These are phyloP conservation scores for Paracorniculantispora psalliotae DNA, from an alignment of 2,329 filamentous ascomycete species.

Conservation along the genomic window DNA sequence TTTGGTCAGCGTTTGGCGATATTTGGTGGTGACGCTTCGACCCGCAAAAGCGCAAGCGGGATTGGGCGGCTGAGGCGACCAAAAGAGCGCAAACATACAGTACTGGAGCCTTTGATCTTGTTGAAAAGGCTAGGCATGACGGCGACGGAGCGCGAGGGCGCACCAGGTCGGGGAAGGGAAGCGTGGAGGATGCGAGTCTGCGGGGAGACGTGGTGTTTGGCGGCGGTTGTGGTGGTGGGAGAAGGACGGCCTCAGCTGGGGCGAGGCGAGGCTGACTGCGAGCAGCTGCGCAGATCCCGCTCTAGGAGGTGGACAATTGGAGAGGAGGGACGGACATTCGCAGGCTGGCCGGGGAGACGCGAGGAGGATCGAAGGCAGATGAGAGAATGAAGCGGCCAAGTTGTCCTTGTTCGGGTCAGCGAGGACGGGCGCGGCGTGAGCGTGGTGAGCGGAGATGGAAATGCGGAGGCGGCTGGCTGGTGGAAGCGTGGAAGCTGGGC, in stretches of 20 bases:
- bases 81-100: constrained; percentile 40
- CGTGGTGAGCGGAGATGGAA: constrained; percentile 6
- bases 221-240: constrained; percentile 10
- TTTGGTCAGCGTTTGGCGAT: constrained; percentile 27
- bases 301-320: background rate
- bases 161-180: constrained; percentile 20
- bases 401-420: background rate
- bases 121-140: constrained; percentile 55
- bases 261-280: constrained; percentile 11
- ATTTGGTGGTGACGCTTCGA: constrained; percentile 8
- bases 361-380: background rate
- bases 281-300: constrained; percentile 2
- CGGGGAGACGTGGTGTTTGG: constrained; percentile 4
- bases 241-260: constrained; percentile 1
- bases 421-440: background rate
- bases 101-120: constrained; percentile 52
- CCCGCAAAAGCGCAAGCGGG: constrained; percentile 13
- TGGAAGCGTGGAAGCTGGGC: too few species aligned
- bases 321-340: background rate
- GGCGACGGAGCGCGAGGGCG: constrained; percentile 14
- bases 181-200: background rate
- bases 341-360: background rate
- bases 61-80: constrained; percentile 17
- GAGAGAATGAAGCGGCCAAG: background rate
- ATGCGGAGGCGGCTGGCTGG: constrained; percentile 5